Base-by-base conservation (phyloP, 306 rosid species). In the Clitoria ternatea region DNA sequence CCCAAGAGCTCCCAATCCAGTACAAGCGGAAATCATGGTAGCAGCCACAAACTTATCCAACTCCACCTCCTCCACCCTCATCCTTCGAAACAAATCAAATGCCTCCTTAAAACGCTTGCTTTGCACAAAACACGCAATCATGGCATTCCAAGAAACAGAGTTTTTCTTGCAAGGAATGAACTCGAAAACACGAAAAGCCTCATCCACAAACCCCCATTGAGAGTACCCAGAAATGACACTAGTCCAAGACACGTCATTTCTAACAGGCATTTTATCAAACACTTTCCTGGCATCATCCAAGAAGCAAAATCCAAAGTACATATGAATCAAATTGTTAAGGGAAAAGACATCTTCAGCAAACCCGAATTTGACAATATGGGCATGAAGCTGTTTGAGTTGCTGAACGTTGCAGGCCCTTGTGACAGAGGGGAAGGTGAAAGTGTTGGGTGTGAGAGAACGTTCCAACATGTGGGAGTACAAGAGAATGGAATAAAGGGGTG, bases 91-190 rank as follows among this genome's bases (percentile, higher is more conserved):
- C 73, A 87, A 61, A 43, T 19, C 77, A 74, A 88, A 87, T 0
- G 91, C 94, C 57, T 90, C 87, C 2, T 48, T 80, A 27, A 84
- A 80, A 3, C 85, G 81, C 54, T 82, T 73, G 69, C 67, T 82
- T 63, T 73, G 83, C 8, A 85, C 94, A 71, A 73, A 86, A n/a
- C 66, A 64, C 5, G 94, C 83, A 70, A 84, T 84, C 87, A 88
- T 81, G 55, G 88, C 89, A 36, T 87, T 87, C 93, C 93, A 90
- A 55, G 89, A 76, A 57, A 77, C 85, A 42, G 81, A 71, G 17
- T 69, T 80, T 57, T 50, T 80, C 61, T 50, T 79, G 32, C 81
- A 82, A 0, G 86, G 89, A 88, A 84, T 85, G 60, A 74, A 75
- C 22, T 85, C 73, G 15, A 87, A 87, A 17, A 85, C 66, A 24